Evolutionary conservation across 306 rosid genomes (phyloP).

Genomic region (Leucaena leucocephala): DNA sequence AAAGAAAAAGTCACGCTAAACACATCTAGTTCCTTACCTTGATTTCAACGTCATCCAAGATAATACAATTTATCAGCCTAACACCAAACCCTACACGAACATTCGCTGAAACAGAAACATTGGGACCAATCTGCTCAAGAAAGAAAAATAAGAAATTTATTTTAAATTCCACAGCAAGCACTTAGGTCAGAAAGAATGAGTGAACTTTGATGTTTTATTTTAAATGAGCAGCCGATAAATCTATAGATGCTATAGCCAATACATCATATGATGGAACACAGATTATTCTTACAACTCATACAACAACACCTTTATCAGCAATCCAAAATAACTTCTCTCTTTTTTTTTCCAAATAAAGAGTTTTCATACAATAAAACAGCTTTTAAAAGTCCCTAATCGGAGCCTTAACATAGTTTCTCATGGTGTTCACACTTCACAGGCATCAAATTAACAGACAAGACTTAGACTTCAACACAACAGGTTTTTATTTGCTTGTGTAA

Average conservation of each 20-base stretch:
- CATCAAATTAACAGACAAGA: background rate
- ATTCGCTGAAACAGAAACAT: constrained; percentile 94
- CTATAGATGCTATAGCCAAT: background rate
- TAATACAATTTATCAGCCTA: constrained; percentile 81
- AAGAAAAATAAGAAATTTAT: constrained; percentile 5
- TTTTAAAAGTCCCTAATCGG: background rate
- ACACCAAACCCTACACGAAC: constrained; percentile 91
- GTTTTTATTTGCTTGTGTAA: background rate
- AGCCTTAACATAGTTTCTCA: background rate
- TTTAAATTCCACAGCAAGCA: background rate
- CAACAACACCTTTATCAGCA: background rate
- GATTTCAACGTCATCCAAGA: constrained; percentile 88
- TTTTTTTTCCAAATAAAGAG: background rate
- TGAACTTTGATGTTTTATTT: background rate
- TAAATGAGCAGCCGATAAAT: background rate
- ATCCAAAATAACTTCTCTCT: background rate
- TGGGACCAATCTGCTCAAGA: constrained; percentile 84
- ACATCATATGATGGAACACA: background rate
- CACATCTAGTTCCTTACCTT: constrained; percentile 49
- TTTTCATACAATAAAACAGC: background rate
- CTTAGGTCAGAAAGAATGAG: constrained; percentile 13
- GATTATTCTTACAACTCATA: background rate
- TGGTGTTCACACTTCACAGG: background rate
- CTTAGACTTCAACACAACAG: background rate
- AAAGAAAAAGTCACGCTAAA: background rate